phyloP scores from a whole-genome alignment of 2,329 filamentous ascomycete genomes.

The Colletotrichum costaricense region DNA sequence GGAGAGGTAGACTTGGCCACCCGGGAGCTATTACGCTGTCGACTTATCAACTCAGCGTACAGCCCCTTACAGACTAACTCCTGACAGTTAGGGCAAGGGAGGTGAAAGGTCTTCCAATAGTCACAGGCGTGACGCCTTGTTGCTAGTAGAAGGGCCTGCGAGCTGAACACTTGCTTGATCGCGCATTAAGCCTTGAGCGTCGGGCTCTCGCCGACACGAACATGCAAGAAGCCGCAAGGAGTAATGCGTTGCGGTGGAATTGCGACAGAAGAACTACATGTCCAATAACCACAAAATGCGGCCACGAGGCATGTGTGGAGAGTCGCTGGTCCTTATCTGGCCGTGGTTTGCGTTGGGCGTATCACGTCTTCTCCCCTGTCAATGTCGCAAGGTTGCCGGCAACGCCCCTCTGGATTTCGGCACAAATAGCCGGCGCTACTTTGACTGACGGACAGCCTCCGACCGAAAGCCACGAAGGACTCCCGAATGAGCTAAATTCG shows the following conservation, averaged over 20 bases:
- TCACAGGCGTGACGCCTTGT: neutral
- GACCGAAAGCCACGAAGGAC: neutral
- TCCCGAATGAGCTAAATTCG: neutral
- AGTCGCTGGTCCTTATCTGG: neutral
- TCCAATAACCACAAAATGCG: neutral
- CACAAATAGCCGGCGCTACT: neutral
- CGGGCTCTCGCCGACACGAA: neutral
- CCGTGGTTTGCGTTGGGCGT: neutral
- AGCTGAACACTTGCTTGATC: neutral
- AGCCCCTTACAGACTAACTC: neutral
- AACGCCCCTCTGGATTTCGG: neutral
- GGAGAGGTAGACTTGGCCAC: neutral
- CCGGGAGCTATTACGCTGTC: neutral
- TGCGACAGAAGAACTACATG: neutral
- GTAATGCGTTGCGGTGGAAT: neutral
- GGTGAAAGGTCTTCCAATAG: neutral
- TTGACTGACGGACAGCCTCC: neutral
- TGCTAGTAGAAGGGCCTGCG: neutral
- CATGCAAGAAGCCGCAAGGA: neutral
- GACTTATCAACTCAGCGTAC: neutral
- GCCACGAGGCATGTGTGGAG: neutral
- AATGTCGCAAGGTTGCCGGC: conserved; percentile 15
- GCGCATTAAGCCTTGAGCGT: neutral
- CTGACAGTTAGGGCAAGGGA: neutral
- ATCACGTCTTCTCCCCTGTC: conserved; percentile 25